phyloP scores from a whole-genome alignment of 306 rosid species.

The Phaseolus lunatus region DNA sequence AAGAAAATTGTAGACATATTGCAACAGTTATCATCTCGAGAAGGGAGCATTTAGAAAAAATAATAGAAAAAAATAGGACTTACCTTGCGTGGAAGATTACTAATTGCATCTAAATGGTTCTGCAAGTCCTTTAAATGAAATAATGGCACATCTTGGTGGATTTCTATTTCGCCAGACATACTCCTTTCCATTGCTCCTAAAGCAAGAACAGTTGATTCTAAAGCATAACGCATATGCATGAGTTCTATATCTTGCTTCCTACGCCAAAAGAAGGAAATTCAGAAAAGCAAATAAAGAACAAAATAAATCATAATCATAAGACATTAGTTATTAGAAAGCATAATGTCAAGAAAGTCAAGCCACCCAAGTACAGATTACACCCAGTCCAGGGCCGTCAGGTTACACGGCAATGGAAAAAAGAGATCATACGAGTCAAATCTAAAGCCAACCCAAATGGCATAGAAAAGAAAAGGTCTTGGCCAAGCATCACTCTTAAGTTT shows the following conservation, averaged over 20 bases:
- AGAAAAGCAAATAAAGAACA: conserved; percentile 37
- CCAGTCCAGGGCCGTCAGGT: neutral
- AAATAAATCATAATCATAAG: conserved; percentile 15
- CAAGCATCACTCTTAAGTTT: conserved; percentile 18
- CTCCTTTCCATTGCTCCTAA: conserved; percentile 82
- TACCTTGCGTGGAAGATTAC: conserved; percentile 90
- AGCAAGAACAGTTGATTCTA: conserved; percentile 88
- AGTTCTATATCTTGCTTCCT: conserved; percentile 97
- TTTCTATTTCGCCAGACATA: conserved; percentile 58
- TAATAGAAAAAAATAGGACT: conserved; percentile 42
- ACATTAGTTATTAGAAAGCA: conserved; percentile 30
- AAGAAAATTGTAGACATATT: conserved; percentile 40
- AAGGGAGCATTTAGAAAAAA: conserved; percentile 41
- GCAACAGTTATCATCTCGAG: conserved; percentile 42
- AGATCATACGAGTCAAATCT: conserved; percentile 23
- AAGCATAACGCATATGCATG: conserved; percentile 96
- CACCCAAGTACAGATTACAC: conserved; percentile 1
- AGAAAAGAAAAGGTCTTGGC: conserved; percentile 2
- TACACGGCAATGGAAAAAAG: conserved; percentile 10
- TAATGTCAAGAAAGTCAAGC: conserved; percentile 39
- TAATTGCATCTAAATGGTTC: conserved; percentile 88
- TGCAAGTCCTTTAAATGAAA: conserved; percentile 77
- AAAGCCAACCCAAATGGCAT: conserved; percentile 29
- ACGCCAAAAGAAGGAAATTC: conserved; percentile 48
- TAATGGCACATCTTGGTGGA: conserved; percentile 63